phyloP scores from a whole-genome alignment of 768 basidiomycete genomes.

The Boletus rubroflammeus region DNA sequence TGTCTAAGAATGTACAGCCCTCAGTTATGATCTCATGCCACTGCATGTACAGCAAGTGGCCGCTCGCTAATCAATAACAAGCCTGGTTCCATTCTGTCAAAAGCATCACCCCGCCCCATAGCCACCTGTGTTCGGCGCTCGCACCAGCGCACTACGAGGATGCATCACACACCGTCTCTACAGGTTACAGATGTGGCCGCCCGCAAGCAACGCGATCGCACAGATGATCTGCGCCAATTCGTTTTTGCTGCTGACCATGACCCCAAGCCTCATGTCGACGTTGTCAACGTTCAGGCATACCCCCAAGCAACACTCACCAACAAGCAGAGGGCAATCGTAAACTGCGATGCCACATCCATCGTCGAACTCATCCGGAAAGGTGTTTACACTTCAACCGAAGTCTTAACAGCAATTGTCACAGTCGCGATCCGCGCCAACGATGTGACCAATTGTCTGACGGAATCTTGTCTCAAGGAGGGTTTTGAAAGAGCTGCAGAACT shows the following conservation, averaged over 20 bases:
- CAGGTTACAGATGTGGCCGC: slow-evolving; percentile 9
- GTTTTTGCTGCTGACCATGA: background rate
- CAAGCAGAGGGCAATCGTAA: slow-evolving; percentile 26
- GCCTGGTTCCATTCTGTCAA: background rate
- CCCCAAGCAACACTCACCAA: slow-evolving; percentile 27
- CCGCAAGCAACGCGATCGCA: slow-evolving; percentile 27
- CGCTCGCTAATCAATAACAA: background rate
- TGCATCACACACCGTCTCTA: slow-evolving; percentile 3
- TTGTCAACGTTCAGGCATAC: slow-evolving; percentile 23
- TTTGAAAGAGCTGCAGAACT: slow-evolving; percentile 46
- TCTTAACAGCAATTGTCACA: slow-evolving; percentile 26
- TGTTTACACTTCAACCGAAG: slow-evolving; percentile 24
- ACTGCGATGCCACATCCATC: slow-evolving; percentile 30
- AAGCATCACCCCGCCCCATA: background rate
- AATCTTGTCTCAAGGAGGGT: slow-evolving; percentile 55
- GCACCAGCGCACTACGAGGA: slow-evolving; percentile 1
- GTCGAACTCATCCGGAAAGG: slow-evolving; percentile 19
- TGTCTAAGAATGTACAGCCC: background rate
- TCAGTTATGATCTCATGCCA: background rate
- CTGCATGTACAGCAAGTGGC: slow-evolving; percentile 14
- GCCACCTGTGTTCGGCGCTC: slow-evolving; percentile 1
- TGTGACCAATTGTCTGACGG: slow-evolving; percentile 50
- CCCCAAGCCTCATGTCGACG: background rate
- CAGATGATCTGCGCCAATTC: slow-evolving; percentile 13
- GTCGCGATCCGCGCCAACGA: slow-evolving; percentile 30